Percentiles rank a stretch among this genome's conserved stretches.
Conservation (phyloP, 257 asterid species). For the Striga asiatica region DNA sequence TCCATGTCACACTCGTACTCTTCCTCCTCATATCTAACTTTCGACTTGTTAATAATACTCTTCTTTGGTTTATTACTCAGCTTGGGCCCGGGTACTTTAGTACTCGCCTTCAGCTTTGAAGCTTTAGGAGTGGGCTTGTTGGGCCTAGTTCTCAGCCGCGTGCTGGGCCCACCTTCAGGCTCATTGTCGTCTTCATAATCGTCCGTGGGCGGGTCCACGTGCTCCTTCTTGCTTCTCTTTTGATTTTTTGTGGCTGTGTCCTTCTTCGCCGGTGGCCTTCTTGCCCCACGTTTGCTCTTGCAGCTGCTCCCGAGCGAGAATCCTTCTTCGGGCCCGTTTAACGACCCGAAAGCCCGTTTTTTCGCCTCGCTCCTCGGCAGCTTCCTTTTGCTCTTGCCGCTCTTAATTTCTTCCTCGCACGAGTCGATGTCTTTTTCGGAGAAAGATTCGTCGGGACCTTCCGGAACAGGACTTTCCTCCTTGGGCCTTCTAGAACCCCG, state of each 20-base stretch:
- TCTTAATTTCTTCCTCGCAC: constrained; percentile 17
- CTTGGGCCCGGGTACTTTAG: too few relatives aligned
- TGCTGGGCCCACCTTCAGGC: constrained; percentile 74
- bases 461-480: constrained; percentile 19
- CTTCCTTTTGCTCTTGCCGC: too few relatives aligned
- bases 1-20: constrained; percentile 73
- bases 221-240: constrained; percentile 24
- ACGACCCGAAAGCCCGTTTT: constrained; percentile 18
- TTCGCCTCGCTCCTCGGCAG: constrained; percentile 16
- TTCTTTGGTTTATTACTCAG: too few relatives aligned
- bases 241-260: constrained; percentile 27
- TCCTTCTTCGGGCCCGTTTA: constrained; percentile 38
- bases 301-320: constrained; percentile 25
- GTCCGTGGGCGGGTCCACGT: constrained; percentile 5
- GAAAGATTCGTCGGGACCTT: constrained; percentile 16
- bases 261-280: constrained; percentile 25
- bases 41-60: constrained; percentile 25
- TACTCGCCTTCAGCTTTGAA: too few relatives aligned
- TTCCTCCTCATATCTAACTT: constrained; percentile 37
- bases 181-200: constrained; percentile 39
- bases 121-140: constrained; percentile 33
- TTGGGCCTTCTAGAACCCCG: constrained; percentile 18
- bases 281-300: constrained; percentile 36
- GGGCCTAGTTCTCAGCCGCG: constrained; percentile 83
- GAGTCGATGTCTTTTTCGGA: constrained; percentile 21